These are phyloP conservation scores for Periconia sp. DNA, from an alignment of 2,329 filamentous ascomycete species.

Conservation along the genomic window DNA sequence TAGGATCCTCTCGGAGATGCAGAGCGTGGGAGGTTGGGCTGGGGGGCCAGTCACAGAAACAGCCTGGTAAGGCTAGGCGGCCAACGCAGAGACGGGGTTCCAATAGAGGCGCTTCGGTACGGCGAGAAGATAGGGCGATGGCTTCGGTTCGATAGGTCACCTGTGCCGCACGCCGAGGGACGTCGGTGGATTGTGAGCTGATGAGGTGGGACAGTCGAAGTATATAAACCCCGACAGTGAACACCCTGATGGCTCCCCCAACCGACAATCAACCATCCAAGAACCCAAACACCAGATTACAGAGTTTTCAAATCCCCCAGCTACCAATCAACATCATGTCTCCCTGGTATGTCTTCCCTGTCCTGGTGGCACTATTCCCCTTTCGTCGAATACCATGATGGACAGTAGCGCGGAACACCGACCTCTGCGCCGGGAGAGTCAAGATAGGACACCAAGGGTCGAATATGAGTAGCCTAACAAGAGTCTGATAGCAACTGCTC, in stretches of 20 bases:
- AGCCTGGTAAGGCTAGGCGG: too few species aligned
- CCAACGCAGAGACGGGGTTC: too few species aligned
- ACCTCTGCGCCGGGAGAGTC: too few species aligned
- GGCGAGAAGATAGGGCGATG: neutral
- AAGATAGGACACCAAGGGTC: too few species aligned
- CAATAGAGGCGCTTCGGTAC: neutral
- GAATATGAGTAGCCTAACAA: too few species aligned
- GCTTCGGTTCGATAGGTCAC: neutral
- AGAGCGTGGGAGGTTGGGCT: too few species aligned
- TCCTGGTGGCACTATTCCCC: too few species aligned
- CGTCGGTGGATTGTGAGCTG: neutral
- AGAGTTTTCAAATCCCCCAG: constrained; percentile 13
- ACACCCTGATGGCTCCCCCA: constrained; percentile 30
- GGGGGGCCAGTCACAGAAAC: too few species aligned
- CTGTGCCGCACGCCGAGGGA: neutral
- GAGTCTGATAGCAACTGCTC: constrained; percentile 25
- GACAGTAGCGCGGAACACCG: too few species aligned
- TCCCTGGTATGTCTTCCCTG: constrained; percentile 27
- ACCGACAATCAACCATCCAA: constrained; percentile 1
- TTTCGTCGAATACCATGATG: too few species aligned
- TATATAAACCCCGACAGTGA: constrained; percentile 8
- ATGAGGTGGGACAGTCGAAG: neutral
- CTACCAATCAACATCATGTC: constrained; percentile 21
- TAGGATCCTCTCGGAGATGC: too few species aligned
- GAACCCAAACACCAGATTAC: constrained; percentile 10